Conservation (phyloP, 495 filamentous ascomycete species). For the Thozetella sp. region DNA sequence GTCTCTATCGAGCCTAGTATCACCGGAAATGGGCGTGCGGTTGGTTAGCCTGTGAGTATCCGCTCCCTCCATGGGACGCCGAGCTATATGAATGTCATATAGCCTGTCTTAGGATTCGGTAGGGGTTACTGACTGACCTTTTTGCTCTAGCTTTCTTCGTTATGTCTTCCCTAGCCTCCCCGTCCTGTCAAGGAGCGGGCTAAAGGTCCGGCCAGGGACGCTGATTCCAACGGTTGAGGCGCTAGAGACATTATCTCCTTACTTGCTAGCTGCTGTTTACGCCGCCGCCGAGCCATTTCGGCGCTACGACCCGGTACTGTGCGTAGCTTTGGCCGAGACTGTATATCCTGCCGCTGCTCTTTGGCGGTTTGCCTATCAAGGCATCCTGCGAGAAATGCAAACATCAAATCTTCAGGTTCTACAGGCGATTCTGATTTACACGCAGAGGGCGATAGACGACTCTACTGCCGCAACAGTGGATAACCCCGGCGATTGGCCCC, state of each 20-base stretch:
- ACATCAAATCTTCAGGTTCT: neutral
- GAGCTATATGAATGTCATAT: neutral
- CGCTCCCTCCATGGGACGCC: neutral
- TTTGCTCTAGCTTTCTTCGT: conserved; percentile 1
- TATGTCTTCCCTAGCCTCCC: conserved; percentile 5
- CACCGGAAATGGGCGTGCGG: neutral
- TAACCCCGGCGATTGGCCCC: conserved; percentile 32
- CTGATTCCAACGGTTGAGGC: neutral
- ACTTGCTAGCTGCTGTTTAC: conserved; percentile 37
- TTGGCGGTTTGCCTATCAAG: neutral
- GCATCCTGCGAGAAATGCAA: neutral
- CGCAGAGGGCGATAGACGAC: neutral
- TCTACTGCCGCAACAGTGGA: neutral
- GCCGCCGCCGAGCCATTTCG: conserved; percentile 35
- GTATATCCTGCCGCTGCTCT: neutral
- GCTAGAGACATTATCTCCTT: conserved; percentile 24
- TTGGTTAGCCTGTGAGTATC: neutral
- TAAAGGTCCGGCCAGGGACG: neutral
- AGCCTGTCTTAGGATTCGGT: neutral
- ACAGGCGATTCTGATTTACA: neutral
- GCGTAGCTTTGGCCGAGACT: conserved; percentile 31
- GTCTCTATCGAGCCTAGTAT: neutral
- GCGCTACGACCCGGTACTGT: conserved; percentile 28
- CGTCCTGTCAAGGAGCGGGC: neutral
- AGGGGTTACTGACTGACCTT: neutral